phyloP scores from a whole-genome alignment of 2,329 filamentous ascomycete genomes.

The Myotisia sp. region DNA sequence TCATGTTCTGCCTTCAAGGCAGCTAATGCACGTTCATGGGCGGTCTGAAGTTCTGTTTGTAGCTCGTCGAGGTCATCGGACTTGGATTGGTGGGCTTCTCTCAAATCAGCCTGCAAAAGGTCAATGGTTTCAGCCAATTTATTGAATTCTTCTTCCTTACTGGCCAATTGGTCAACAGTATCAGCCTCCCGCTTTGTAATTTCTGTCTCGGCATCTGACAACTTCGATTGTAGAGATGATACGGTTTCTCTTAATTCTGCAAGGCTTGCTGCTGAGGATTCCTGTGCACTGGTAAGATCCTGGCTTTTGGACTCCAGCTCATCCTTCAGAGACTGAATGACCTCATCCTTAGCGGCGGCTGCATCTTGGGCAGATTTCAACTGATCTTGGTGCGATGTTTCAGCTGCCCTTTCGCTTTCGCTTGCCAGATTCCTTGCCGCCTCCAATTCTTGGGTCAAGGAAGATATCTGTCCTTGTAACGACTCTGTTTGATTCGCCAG shows the following conservation, averaged over 20 bases:
- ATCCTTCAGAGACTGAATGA: conserved; percentile 26
- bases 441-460: conserved; percentile 18
- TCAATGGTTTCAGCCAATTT: conserved; percentile 21
- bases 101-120: conserved; percentile 22
- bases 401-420: conserved; percentile 19
- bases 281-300: conserved; percentile 24
- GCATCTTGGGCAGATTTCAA: no score
- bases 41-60: conserved; percentile 6
- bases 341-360: conserved; percentile 24
- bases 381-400: no score
- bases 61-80: conserved; percentile 9
- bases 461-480: conserved; percentile 13
- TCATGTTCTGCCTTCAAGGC: conserved; percentile 10
- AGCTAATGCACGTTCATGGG: conserved; percentile 10
- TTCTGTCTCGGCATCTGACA: conserved; percentile 21
- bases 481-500: conserved; percentile 9
- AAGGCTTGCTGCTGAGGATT: conserved; percentile 19
- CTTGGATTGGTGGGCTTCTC: conserved; percentile 10
- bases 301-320: conserved; percentile 27
- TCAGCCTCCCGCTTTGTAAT: conserved; percentile 14
- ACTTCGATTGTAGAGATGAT: conserved; percentile 22
- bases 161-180: conserved; percentile 16
- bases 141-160: conserved; percentile 25
- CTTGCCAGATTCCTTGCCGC: conserved; percentile 16
- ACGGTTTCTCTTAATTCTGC: conserved; percentile 24